A percentile compares a stretch with the other conserved stretches of the same genome.
phyloP scores from a whole-genome alignment of 495 filamentous ascomycete genomes.

The Jackrogersella minutella region DNA sequence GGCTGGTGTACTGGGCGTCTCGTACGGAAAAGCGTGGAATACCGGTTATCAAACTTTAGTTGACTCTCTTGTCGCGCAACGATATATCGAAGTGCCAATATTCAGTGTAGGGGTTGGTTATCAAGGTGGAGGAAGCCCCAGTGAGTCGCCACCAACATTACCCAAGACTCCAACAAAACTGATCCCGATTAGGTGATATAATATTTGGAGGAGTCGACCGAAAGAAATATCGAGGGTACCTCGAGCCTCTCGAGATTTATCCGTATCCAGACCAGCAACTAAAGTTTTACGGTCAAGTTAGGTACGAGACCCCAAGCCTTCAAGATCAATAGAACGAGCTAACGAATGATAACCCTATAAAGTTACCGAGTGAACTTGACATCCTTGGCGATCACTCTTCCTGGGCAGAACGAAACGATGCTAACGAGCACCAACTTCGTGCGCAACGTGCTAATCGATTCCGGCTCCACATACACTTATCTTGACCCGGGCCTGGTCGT shows the following conservation, averaged over 20 bases:
- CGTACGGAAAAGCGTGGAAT: constrained; percentile 51
- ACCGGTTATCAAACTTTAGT: constrained; percentile 72
- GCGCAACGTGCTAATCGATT: constrained; percentile 52
- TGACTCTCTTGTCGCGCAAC: constrained; percentile 65
- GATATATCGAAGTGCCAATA: constrained; percentile 71
- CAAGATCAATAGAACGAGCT: neutral
- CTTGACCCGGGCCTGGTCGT: constrained; percentile 50
- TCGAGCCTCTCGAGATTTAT: constrained; percentile 53
- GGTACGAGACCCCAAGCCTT: constrained; percentile 16
- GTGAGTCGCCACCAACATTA: constrained; percentile 23
- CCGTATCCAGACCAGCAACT: constrained; percentile 52
- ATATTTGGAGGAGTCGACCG: constrained; percentile 56
- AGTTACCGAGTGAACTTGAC: constrained; percentile 57
- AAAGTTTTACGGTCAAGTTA: constrained; percentile 46
- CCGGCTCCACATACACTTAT: constrained; percentile 54
- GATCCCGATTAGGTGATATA: constrained; percentile 45
- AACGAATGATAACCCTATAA: neutral
- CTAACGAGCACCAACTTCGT: constrained; percentile 48
- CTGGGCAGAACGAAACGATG: constrained; percentile 35
- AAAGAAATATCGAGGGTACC: constrained; percentile 53
- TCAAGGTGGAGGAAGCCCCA: constrained; percentile 51
- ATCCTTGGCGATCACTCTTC: constrained; percentile 50
- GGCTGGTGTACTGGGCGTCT: constrained; percentile 52
- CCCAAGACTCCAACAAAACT: constrained; percentile 54
- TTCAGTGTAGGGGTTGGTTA: constrained; percentile 73